Evolutionary conservation across 2,329 filamentous ascomycete species (phyloP).

Genomic region (Dactylellina cionopaga): DNA sequence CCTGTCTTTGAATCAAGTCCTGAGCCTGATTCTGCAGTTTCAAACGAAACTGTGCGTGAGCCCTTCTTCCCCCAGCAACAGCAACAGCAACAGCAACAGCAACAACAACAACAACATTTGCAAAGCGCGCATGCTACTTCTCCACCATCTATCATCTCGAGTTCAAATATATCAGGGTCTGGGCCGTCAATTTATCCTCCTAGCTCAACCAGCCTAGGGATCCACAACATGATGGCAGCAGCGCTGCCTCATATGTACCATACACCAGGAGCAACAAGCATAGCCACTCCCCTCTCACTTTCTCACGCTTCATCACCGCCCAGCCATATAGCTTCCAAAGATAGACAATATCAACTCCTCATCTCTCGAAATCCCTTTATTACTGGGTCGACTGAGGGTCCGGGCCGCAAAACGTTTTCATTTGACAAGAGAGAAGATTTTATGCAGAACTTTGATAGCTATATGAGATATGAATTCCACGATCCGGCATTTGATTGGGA

Average conservation of each 20-base stretch:
- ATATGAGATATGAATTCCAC: slow-evolving; percentile 25
- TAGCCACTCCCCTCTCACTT: slow-evolving; percentile 9
- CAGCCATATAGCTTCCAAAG: slow-evolving; percentile 5
- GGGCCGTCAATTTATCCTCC: slow-evolving; percentile 21
- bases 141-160: slow-evolving; percentile 22
- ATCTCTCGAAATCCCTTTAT: slow-evolving; percentile 39
- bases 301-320: slow-evolving; percentile 30
- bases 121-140: neutral
- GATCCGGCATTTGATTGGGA: slow-evolving; percentile 39
- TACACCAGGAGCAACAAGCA: neutral
- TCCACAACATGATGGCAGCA: slow-evolving; percentile 18
- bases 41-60: slow-evolving; percentile 7
- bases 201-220: slow-evolving; percentile 42
- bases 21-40: slow-evolving; percentile 18
- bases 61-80: slow-evolving; percentile 12
- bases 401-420: slow-evolving; percentile 22
- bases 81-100: neutral
- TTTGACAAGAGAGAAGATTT: slow-evolving; percentile 42
- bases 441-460: slow-evolving; percentile 20
- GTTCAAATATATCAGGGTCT: slow-evolving; percentile 18
- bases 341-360: slow-evolving; percentile 25
- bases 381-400: slow-evolving; percentile 9
- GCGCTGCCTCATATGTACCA: slow-evolving; percentile 12
- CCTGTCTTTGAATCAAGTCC: slow-evolving; percentile 35
- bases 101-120: too few species aligned